Evolutionary conservation across 2,329 filamentous ascomycete genomes (phyloP).

Genomic region (Trichoderma simmonsii): DNA sequence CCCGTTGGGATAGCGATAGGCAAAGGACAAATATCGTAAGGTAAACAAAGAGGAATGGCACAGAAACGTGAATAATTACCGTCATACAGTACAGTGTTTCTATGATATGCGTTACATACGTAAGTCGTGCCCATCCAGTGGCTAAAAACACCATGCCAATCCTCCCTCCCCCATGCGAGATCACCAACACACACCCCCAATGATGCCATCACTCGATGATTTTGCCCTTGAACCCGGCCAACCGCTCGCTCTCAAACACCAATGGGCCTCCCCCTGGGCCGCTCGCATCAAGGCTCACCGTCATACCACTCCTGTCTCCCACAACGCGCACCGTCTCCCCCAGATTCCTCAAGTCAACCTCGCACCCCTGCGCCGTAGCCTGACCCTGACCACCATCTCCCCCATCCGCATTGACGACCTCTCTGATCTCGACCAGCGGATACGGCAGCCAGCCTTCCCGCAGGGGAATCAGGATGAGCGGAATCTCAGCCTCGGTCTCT

Average conservation of each 20-base stretch:
- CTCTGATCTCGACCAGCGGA: slow-evolving; percentile 74
- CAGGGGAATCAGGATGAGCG: slow-evolving; percentile 75
- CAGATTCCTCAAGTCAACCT: slow-evolving; percentile 76
- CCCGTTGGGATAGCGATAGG: neutral
- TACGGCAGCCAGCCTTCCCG: slow-evolving; percentile 74
- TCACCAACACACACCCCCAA: neutral
- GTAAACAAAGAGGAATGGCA: neutral
- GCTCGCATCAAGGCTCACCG: slow-evolving; percentile 67
- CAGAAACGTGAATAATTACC: neutral
- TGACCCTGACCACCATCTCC: slow-evolving; percentile 17
- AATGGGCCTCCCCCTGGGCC: slow-evolving; percentile 63
- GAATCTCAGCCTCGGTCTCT: slow-evolving; percentile 57
- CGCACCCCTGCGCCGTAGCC: slow-evolving; percentile 46
- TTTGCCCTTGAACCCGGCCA: slow-evolving; percentile 32
- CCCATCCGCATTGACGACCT: slow-evolving; percentile 41
- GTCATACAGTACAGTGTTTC: neutral
- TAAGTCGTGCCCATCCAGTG: neutral
- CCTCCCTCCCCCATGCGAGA: neutral
- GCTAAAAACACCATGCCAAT: neutral
- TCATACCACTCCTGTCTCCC: slow-evolving; percentile 67
- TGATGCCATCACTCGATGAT: slow-evolving; percentile 34
- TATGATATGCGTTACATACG: neutral
- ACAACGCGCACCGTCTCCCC: slow-evolving; percentile 75
- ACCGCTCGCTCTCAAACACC: slow-evolving; percentile 59
- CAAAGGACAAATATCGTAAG: neutral